phyloP scores from a whole-genome alignment of 306 rosid genomes.

The Quillaja saponaria region DNA sequence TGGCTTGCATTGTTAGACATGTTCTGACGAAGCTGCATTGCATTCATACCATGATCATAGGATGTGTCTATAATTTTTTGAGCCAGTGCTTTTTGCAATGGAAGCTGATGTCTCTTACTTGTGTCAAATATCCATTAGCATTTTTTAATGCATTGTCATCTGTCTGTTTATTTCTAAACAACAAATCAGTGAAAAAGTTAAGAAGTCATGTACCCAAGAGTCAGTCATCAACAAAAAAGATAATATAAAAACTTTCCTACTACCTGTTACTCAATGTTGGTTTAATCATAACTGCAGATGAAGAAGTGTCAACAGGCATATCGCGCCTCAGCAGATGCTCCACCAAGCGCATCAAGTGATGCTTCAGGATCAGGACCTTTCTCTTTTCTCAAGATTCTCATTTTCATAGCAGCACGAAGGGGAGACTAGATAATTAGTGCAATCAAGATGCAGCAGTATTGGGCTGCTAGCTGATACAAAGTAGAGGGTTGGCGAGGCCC shows the following conservation, averaged over 20 bases:
- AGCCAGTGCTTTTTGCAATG: not conserved
- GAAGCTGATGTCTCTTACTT: conserved; percentile 11
- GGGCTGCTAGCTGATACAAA: conserved; percentile 20
- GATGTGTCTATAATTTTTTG: too few species aligned
- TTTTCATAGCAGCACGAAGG: conserved; percentile 49
- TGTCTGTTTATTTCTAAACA: conserved; percentile 8
- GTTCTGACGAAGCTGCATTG: too few species aligned
- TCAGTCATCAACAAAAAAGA: conserved; percentile 23
- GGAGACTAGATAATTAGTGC: conserved; percentile 26
- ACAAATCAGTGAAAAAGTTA: not conserved
- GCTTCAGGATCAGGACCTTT: conserved; percentile 61
- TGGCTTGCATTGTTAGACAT: too few species aligned
- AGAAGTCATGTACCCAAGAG: not conserved
- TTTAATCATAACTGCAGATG: conserved; percentile 56
- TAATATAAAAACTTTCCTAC: conserved; percentile 20
- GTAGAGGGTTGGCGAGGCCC: not conserved
- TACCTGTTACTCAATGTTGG: not conserved
- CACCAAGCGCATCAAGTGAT: conserved; percentile 66
- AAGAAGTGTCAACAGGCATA: conserved; percentile 93
- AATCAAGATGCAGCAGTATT: not conserved
- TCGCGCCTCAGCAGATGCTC: conserved; percentile 60
- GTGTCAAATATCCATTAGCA: conserved; percentile 5
- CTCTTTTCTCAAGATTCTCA: conserved; percentile 91
- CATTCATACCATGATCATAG: not conserved
- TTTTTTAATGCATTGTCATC: not conserved